Base-by-base conservation (phyloP, 305 asterid species). In the Andrographis paniculata region DNA sequence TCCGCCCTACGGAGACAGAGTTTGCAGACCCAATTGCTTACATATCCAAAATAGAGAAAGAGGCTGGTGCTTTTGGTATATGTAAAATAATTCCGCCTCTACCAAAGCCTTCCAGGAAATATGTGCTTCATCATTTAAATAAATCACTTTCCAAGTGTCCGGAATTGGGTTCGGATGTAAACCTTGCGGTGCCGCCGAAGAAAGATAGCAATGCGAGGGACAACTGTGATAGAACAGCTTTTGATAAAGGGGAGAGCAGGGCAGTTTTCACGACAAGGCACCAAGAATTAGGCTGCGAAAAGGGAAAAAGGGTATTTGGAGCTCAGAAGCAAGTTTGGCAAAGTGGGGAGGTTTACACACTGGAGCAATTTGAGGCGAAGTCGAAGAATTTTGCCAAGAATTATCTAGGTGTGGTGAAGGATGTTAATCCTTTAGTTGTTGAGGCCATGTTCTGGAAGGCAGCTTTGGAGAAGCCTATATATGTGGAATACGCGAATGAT, bases 1-100 rank as follows among this genome's bases (percentile, higher is more conserved):
- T 82, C 61, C 80, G 74, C 43, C 98, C 96, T 0, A 89, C 98
- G 0, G 96, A 85, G 48, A 85, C 98, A 1, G 98, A 89, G 70
- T 89, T 89, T 6, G 93, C 98, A 0, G 98, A 89, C 75, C 96
- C 96, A n/a, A 78, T 89, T 64, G 98, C 96, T 28, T 89, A 89
- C 45, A 89, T 89, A 60, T 85, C 96, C 10, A 85, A 89, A 66
- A 89, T 89, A 46, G 98, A 89, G 79, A 80, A 76, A 78, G 86
- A 89, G 67, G 98, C 92, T 37, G 71, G 95, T 73, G 87, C 77
- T 44, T 89, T 78, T 63, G 98, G 98, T 64, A 89, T 89, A 51
- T 89, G 98, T 66, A 89, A 89, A 67, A 80, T 89, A 45, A 80
- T 89, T 68, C 98, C 98, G 9, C 98, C 98, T 28, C 50, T 89